These are phyloP conservation scores for Lablab purpureus DNA, from an alignment of 306 rosid species.

Conservation along the genomic window DNA sequence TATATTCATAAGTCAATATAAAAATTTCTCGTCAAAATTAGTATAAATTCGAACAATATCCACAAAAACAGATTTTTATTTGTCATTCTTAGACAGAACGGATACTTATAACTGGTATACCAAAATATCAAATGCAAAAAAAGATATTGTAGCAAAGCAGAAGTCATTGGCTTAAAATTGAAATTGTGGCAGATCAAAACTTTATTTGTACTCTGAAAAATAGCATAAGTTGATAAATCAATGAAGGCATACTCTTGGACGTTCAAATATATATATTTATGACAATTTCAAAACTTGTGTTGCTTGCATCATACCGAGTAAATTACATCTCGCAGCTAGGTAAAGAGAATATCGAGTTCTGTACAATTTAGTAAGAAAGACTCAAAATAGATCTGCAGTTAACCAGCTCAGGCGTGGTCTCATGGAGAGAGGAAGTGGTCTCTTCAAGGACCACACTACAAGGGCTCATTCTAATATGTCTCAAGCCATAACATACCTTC, in stretches of 20 bases:
- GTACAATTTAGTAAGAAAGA: conserved; percentile 51
- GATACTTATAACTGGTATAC: too few species aligned
- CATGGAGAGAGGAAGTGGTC: conserved; percentile 38
- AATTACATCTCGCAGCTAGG: conserved; percentile 49
- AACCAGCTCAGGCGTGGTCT: conserved; percentile 38
- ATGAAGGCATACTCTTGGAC: conserved; percentile 32
- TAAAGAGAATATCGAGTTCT: conserved; percentile 49
- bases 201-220: background rate
- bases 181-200: background rate
- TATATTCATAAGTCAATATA: too few species aligned
- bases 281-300: conserved; percentile 44
- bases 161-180: background rate
- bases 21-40: too few species aligned
- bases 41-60: too few species aligned
- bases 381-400: conserved; percentile 38
- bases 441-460: conserved; percentile 42
- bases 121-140: background rate
- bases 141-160: background rate
- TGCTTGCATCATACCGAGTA: conserved; percentile 47
- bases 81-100: too few species aligned
- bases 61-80: too few species aligned
- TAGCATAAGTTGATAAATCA: conserved; percentile 10
- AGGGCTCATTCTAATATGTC: conserved; percentile 44
- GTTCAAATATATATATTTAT: conserved; percentile 43
- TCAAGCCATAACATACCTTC: conserved; percentile 43